phyloP scores from a whole-genome alignment of 352 stramenopile species.

The Achlya hypogyna region DNA sequence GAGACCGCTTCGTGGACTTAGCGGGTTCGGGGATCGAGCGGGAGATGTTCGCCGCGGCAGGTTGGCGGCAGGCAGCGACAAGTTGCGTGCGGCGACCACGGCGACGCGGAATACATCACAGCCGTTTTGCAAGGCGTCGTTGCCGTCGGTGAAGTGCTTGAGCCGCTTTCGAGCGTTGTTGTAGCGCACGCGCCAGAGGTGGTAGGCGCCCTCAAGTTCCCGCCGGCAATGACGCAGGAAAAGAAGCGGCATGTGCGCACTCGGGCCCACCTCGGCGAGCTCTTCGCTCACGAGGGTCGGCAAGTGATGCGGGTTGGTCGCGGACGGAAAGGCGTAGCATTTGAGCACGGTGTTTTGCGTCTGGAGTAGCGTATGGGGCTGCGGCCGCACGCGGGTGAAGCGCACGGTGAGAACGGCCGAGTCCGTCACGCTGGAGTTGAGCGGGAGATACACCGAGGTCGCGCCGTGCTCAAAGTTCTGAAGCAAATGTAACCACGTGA shows the following conservation, averaged over 20 bases:
- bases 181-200: slow-evolving; percentile 66
- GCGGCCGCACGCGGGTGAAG: slow-evolving; percentile 1
- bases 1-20: not conserved
- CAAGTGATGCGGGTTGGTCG: not conserved
- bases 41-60: not conserved
- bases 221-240: slow-evolving; percentile 59
- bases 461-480: slow-evolving; percentile 18
- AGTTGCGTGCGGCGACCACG: slow-evolving; percentile 48
- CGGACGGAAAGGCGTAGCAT: slow-evolving; percentile 12
- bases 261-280: slow-evolving; percentile 64
- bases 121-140: slow-evolving; percentile 64
- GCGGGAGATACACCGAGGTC: slow-evolving; percentile 15
- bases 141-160: slow-evolving; percentile 68
- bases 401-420: slow-evolving; percentile 11
- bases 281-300: slow-evolving; percentile 42
- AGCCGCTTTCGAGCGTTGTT: slow-evolving; percentile 72
- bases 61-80: slow-evolving; percentile 19
- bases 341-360: slow-evolving; percentile 14
- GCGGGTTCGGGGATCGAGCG: not conserved
- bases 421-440: slow-evolving; percentile 5
- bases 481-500: slow-evolving; percentile 8
- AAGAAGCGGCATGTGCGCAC: slow-evolving; percentile 69
- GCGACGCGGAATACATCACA: slow-evolving; percentile 73
- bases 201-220: slow-evolving; percentile 62
- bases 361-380: not conserved